Evolutionary conservation across 139 green algal genomes (phyloP).

Genomic region (Ettlia oleoabundans): DNA sequence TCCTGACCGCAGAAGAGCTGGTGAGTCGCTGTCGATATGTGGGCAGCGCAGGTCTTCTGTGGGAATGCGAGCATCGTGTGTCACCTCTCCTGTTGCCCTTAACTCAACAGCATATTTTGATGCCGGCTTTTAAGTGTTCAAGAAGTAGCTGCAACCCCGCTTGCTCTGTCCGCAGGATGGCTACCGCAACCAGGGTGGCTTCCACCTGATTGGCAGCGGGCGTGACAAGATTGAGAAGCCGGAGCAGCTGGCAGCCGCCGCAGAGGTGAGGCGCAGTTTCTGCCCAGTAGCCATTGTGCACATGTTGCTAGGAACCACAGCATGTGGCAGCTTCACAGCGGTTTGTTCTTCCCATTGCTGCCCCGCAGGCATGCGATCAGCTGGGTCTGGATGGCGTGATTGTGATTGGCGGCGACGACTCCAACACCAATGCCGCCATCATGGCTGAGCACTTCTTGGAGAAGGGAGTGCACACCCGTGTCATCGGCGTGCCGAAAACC

Average conservation of each 20-base stretch:
- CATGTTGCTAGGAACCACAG: no score
- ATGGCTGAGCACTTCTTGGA: constrained; percentile 60
- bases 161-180: neutral
- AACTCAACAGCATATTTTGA: no score
- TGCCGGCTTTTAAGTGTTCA: no score
- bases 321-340: no score
- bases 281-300: neutral
- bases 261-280: neutral
- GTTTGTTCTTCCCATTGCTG: no score
- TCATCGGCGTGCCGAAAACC: constrained; percentile 76
- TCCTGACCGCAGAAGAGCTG: constrained; percentile 41
- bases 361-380: constrained; percentile 4
- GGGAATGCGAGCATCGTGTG: neutral
- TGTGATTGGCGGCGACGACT: constrained; percentile 74
- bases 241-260: constrained; percentile 55
- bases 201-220: constrained; percentile 73
- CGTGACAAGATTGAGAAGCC: constrained; percentile 66
- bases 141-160: neutral
- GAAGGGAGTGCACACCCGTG: constrained; percentile 39
- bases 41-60: neutral
- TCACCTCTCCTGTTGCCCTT: no score
- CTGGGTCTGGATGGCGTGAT: constrained; percentile 63
- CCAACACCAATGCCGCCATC: constrained; percentile 72
- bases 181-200: constrained; percentile 59
- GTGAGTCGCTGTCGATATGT: neutral